phyloP scores from a whole-genome alignment of 108 stramenopile species.

The Conticribra guillardii region DNA sequence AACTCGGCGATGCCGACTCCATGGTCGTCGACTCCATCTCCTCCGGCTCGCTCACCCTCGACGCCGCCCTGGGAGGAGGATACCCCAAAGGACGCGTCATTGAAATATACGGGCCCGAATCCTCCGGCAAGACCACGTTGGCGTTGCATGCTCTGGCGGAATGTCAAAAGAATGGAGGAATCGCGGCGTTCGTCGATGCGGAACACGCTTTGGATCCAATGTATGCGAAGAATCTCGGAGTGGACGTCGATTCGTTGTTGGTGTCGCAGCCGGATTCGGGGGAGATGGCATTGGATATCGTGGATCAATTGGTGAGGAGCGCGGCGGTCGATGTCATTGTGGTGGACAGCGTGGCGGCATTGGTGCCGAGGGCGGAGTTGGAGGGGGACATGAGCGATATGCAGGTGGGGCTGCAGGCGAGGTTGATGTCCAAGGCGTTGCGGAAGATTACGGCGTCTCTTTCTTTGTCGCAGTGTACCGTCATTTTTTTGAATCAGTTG shows the following conservation, averaged over 20 bases:
- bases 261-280: conserved; percentile 96
- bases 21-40: conserved; percentile 86
- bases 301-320: conserved; percentile 92
- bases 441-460: conserved; percentile 93
- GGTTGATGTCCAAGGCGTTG: conserved; percentile 97
- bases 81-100: conserved; percentile 88
- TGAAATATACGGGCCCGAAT: conserved; percentile 98
- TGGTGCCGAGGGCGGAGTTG: conserved; percentile 95
- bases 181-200: conserved; percentile 96
- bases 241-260: conserved; percentile 86
- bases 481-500: conserved; percentile 96
- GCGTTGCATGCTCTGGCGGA: conserved; percentile 96
- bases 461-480: conserved; percentile 80
- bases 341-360: conserved; percentile 93
- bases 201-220: conserved; percentile 97
- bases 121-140: conserved; percentile 94
- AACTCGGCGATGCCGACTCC: conserved; percentile 76
- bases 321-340: conserved; percentile 96
- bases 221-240: conserved; percentile 88
- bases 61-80: conserved; percentile 82
- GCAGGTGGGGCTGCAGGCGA: conserved; percentile 92
- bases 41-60: conserved; percentile 90
- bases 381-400: conserved; percentile 91
- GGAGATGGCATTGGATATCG: conserved; percentile 98
- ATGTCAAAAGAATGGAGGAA: conserved; percentile 86